Evolutionary conservation across 768 basidiomycete genomes (phyloP).

Genomic region (Hypholoma sublateritium): DNA sequence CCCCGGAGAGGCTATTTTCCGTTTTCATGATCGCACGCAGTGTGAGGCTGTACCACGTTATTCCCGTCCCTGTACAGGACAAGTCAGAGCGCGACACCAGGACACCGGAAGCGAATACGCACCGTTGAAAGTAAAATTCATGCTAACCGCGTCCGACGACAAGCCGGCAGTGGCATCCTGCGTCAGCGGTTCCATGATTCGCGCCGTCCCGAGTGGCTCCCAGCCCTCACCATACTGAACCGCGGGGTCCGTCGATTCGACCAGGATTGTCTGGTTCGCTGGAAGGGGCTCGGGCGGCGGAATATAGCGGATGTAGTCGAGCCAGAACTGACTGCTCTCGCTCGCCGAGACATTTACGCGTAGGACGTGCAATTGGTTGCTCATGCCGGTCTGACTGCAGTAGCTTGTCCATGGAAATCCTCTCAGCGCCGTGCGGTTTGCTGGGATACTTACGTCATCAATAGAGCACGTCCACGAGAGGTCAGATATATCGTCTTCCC

Average conservation of each 20-base stretch:
- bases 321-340: not conserved
- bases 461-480: not conserved
- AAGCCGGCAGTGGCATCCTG: too few species aligned
- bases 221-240: not conserved
- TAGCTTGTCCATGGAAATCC: slow-evolving; percentile 8
- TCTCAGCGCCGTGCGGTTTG: not conserved
- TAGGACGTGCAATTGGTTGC: not conserved
- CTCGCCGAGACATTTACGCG: not conserved
- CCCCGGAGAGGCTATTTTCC: not conserved
- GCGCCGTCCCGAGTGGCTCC: not conserved
- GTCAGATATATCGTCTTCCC: not conserved
- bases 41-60: slow-evolving; percentile 2
- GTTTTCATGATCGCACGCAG: not conserved
- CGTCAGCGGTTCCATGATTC: too few species aligned
- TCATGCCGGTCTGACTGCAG: not conserved
- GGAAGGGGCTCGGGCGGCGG: not conserved
- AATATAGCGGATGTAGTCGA: slow-evolving; percentile 2
- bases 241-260: not conserved
- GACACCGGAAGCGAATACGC: not conserved
- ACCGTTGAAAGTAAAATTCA: not conserved
- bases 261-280: not conserved
- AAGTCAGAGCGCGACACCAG: not conserved
- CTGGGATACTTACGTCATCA: not conserved
- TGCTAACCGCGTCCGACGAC: not conserved
- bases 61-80: not conserved